Evolutionary conservation across 257 asterid genomes (phyloP), one percentile per base, ranked within the genome.

Genomic region (Jaltomata sinuosa): DNA sequence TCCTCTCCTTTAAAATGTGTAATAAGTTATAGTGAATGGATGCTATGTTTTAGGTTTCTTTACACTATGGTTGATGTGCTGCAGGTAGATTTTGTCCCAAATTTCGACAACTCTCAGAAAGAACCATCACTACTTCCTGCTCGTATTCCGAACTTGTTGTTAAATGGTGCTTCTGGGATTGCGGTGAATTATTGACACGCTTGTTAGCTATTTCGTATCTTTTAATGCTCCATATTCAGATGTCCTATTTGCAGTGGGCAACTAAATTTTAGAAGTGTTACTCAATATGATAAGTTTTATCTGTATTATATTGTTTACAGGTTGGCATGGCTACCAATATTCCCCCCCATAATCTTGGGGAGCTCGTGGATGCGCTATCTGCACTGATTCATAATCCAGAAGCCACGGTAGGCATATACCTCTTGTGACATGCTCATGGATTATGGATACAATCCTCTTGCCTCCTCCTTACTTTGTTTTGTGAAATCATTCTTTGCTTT

Each of bases 251-350:
- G 25, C 53, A 25, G 76, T 0, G 31, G 40, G 49, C 79, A 25
- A 8, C 38, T 42, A 22, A 50, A 40, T 64, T 27, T 82, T 64
- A 49, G 81, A 8, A 49, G n/a, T 31, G 16, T 29, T 62, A 18
- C 34, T 29, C 9, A 18, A 61, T 82, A 45, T 65, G n/a, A 65
- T 27, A 42, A 71, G 47, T 64, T 82, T 11, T 82, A 31, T 81
- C 79, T 29, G 69, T 69, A 59, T 25, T 72, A 74, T 65, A 76
- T 47, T 71, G 79, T 86, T 84, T 86, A 83, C 92, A 97, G 99
- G 99, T 97, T 62, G 98, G 99, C 74, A 97, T 97, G 99, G 99
- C 99, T 19, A 97, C 99, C 87, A 97, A 95, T 90, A 94, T 95
- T 84, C 99, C 99, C 57, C 99, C 99, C 22, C 99, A 97, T 87